A percentile compares a stretch with the other conserved stretches of the same genome.
Conservation (phyloP, 768 basidiomycete genomes). For the Ramaria sp. region DNA sequence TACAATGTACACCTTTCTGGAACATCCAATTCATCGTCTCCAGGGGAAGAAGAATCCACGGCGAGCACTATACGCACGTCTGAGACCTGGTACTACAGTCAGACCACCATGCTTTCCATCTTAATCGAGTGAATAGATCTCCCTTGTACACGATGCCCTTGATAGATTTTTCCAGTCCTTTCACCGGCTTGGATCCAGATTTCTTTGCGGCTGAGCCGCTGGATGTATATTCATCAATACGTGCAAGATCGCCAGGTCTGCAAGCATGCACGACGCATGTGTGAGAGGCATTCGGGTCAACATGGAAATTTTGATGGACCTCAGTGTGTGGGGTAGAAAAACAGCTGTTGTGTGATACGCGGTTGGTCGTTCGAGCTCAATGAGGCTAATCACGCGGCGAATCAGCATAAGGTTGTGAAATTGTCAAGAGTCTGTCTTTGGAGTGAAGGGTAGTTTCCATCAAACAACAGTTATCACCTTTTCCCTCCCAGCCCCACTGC, state of each 20-base stretch:
- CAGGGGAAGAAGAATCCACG: constrained; percentile 46
- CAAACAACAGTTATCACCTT: constrained; percentile 42
- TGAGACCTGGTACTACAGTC: constrained; percentile 42
- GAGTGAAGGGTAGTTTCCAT: background rate
- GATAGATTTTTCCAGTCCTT: constrained; percentile 22
- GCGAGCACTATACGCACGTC: constrained; percentile 77
- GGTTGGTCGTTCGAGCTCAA: constrained; percentile 75
- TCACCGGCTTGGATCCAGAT: constrained; percentile 33
- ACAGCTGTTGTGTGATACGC: constrained; percentile 62
- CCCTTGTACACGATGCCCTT: constrained; percentile 90
- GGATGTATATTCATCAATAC: constrained; percentile 64
- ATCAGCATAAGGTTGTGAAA: background rate
- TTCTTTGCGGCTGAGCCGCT: constrained; percentile 24
- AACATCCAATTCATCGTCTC: constrained; percentile 58
- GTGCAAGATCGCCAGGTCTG: constrained; percentile 82
- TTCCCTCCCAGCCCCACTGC: constrained; percentile 87
- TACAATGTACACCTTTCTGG: constrained; percentile 72
- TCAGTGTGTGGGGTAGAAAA: constrained; percentile 82
- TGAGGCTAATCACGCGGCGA: constrained; percentile 41
- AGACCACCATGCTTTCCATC: background rate
- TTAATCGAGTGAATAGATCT: background rate
- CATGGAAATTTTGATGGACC: constrained; percentile 28
- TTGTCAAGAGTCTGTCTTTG: background rate
- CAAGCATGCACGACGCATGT: background rate
- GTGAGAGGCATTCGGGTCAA: background rate